Evolutionary conservation across 768 basidiomycete species (phyloP).

Genomic region (Lyophyllum shimeji): DNA sequence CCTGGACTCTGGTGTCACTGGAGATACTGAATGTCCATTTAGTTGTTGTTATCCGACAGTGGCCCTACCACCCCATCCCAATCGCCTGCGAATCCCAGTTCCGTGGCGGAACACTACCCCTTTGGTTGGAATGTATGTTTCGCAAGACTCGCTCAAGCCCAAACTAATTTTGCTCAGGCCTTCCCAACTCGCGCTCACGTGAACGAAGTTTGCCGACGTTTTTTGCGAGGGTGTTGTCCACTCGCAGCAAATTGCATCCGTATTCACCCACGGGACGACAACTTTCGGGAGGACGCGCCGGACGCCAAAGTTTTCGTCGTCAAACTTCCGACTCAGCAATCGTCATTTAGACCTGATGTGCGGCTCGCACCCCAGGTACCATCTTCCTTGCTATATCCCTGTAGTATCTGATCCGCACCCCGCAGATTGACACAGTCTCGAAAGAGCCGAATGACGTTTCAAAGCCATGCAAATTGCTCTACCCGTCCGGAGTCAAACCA

Average conservation of each 20-base stretch:
- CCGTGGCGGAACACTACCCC: background rate
- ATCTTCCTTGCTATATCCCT: background rate
- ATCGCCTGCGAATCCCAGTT: background rate
- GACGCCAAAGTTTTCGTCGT: background rate
- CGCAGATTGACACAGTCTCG: background rate
- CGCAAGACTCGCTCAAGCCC: background rate
- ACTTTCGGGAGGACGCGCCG: background rate
- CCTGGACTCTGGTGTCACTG: no score
- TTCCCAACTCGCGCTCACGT: constrained; percentile 21
- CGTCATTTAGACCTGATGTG: background rate
- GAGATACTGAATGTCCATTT: background rate
- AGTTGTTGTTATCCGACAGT: background rate
- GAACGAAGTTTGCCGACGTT: constrained; percentile 32
- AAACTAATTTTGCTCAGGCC: constrained; percentile 17
- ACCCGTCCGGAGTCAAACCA: background rate
- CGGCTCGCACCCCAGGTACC: background rate
- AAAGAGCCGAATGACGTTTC: background rate
- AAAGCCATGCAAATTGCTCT: background rate
- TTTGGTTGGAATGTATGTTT: background rate
- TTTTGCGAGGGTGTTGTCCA: constrained; percentile 16
- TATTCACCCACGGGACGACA: background rate
- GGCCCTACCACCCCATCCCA: background rate
- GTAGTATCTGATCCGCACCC: background rate
- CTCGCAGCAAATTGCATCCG: constrained; percentile 4
- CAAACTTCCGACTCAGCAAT: background rate